Evolutionary conservation across 2,329 filamentous ascomycete species (phyloP), one percentile per base, ranked within the genome.

Genomic region (Hypoxylon rubiginosum): DNA sequence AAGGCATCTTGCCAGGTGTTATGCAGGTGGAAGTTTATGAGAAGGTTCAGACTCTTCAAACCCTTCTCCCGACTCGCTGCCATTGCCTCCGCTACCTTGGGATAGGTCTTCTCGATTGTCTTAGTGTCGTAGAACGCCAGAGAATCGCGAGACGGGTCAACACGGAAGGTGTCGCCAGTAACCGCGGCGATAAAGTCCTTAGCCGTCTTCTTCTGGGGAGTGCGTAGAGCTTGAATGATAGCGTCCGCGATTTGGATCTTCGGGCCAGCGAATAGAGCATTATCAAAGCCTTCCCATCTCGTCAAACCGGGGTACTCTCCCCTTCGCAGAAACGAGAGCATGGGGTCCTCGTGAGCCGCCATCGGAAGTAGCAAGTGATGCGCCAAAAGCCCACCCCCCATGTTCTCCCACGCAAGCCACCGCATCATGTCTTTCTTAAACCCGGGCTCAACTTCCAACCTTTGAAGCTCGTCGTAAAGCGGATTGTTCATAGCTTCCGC

Each of bases 391-490:
- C 96, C 96, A 17, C 90, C 91, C 11, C 91, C 91, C 92, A 97
- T 96, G 64, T 91, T 90, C 58, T 93, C 93, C 94, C 95, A 99
- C 0, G 95, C 95, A 66, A 97, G 81, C 94, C 94, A 97, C 69
- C 91, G 86, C 83, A 92, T 90, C 32, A 97, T 75, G 67, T 97
- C 92, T 13, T 81, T 82, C 77, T 91, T 90, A 64, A 96, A 79
- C 1, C 81, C 82, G 0, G 84, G 76, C n/a, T 90, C 84, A 30
- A 94, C 74, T n/a, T 88, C 81, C 62, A 88, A 71, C 34, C 78
- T 79, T 77, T 94, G 90, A 57, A 97, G 81, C 57, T 90, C 84
- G 70, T 89, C 84, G 76, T 95, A 97, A 19, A 92, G 80, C 0
- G 92, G 92, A 75, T 97, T 96, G 74, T 89, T 90, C 84, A 90